phyloP scores from a whole-genome alignment of 306 rosid species.

The Begonia fuchsioides region DNA sequence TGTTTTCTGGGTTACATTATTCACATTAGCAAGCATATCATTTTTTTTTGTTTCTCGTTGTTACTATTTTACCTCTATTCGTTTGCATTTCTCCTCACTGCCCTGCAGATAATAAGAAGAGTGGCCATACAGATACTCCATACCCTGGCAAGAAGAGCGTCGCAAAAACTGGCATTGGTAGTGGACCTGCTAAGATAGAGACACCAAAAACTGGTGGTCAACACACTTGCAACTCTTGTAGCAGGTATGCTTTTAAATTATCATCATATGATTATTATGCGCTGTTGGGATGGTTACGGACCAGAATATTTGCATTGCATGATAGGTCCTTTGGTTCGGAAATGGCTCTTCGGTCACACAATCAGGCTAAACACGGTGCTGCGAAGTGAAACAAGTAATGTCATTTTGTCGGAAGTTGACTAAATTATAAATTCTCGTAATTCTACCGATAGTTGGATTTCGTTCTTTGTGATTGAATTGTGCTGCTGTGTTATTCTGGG shows the following conservation, averaged over 20 bases:
- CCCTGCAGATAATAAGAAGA: slow-evolving; percentile 47
- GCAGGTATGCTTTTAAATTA: slow-evolving; percentile 29
- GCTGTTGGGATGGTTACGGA: not conserved
- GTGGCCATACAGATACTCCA: slow-evolving; percentile 55
- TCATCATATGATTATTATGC: not conserved
- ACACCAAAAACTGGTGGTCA: slow-evolving; percentile 56
- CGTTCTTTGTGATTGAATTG: too few species aligned
- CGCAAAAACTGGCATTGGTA: slow-evolving; percentile 30
- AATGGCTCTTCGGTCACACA: slow-evolving; percentile 53
- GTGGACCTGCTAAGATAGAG: slow-evolving; percentile 17
- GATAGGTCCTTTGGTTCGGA: slow-evolving; percentile 46
- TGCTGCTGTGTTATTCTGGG: too few species aligned
- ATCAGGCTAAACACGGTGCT: slow-evolving; percentile 59
- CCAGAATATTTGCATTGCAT: too few species aligned
- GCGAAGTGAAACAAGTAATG: slow-evolving; percentile 9
- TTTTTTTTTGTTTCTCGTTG: too few species aligned
- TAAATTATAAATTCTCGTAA: too few species aligned
- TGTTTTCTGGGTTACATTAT: too few species aligned
- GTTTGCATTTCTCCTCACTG: not conserved
- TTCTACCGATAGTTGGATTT: too few species aligned
- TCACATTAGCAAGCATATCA: too few species aligned
- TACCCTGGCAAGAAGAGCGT: slow-evolving; percentile 55
- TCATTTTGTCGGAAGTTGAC: too few species aligned
- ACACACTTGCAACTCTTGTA: slow-evolving; percentile 45
- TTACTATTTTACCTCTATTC: not conserved